These are phyloP conservation scores for Diaporthe nobilis DNA, from an alignment of 2,329 filamentous ascomycete genomes.

Conservation along the genomic window DNA sequence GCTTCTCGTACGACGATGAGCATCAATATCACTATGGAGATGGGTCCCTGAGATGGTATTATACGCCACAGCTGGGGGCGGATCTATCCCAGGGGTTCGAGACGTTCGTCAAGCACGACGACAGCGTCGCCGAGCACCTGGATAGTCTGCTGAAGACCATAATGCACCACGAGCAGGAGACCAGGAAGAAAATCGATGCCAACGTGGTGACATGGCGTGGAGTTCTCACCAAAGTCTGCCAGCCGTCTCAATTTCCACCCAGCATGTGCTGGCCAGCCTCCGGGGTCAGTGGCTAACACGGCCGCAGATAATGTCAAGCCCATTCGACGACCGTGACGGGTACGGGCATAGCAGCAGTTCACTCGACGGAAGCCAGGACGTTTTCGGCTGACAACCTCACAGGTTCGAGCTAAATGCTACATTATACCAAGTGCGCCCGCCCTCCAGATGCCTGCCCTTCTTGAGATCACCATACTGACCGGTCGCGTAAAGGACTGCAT, in stretches of 20 bases:
- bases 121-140: slow-evolving; percentile 87
- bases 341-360: slow-evolving; percentile 54
- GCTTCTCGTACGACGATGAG: slow-evolving; percentile 92
- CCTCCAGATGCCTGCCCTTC: slow-evolving; percentile 32
- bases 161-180: slow-evolving; percentile 78
- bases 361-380: background rate
- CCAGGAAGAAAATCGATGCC: slow-evolving; percentile 77
- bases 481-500: slow-evolving; percentile 63
- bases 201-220: slow-evolving; percentile 94
- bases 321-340: slow-evolving; percentile 87
- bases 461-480: slow-evolving; percentile 45
- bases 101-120: slow-evolving; percentile 85
- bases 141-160: slow-evolving; percentile 86
- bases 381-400: slow-evolving; percentile 45
- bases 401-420: slow-evolving; percentile 98
- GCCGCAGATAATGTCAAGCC: slow-evolving; percentile 83
- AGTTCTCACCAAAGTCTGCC: slow-evolving; percentile 93
- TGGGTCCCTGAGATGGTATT: slow-evolving; percentile 89
- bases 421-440: slow-evolving; percentile 80
- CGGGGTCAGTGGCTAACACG: slow-evolving; percentile 14
- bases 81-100: slow-evolving; percentile 88
- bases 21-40: slow-evolving; percentile 83
- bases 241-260: background rate
- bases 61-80: slow-evolving; percentile 78
- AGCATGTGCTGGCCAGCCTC: background rate